Base-by-base conservation (phyloP, 2,329 filamentous ascomycete genomes). In the Chrysoporthe puriensis region DNA sequence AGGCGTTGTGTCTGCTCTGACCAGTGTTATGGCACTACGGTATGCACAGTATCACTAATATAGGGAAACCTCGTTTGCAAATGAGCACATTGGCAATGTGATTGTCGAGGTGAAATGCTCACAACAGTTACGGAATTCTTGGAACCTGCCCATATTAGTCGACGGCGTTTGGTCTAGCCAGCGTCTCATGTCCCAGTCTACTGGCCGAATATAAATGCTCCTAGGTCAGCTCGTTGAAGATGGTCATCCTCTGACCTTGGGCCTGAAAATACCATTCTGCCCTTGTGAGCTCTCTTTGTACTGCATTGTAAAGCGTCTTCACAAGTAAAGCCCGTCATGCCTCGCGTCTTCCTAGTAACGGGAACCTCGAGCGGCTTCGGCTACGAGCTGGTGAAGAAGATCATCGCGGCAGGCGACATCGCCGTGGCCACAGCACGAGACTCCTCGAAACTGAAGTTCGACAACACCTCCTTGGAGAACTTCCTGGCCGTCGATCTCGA, bases 321-420 rank as follows among this genome's bases (percentile, higher is more conserved):
- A 54, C 18, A 40, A 16, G 34, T 2, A 40, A 57, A 34, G 21
- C 42, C n/a, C 36, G 72, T 69, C 67, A 62, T 64, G 21, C 69
- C 72, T 2, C 78, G 77, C 57, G 79, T 84, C 42, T 87, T 85
- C 84, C 81, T 88, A 75, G 82, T 87, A 72, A 82, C 81, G 13
- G 85, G 83, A 36, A 80, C 80, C 58, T 84, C 83, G 32, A 84
- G 80, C 21, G 85, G 85, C 62, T 83, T 87, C 68, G 85, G 85
- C 7, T 76, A 77, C 5, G 74, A 77, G 7, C 81, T 86, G 40
- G 80, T 81, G 42, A 72, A 78, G 42, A 72, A 76, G 13, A 81
- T 84, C 1, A 77, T 87, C 6, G 73, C 75, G 2, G 78, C 79
- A 40, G 83, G 83, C 40, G 82, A 87, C 73, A 78, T 75, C 0